Evolutionary conservation across 805 yeast species (phyloP).

Genomic region (Sungouiozyma intestinalis): DNA sequence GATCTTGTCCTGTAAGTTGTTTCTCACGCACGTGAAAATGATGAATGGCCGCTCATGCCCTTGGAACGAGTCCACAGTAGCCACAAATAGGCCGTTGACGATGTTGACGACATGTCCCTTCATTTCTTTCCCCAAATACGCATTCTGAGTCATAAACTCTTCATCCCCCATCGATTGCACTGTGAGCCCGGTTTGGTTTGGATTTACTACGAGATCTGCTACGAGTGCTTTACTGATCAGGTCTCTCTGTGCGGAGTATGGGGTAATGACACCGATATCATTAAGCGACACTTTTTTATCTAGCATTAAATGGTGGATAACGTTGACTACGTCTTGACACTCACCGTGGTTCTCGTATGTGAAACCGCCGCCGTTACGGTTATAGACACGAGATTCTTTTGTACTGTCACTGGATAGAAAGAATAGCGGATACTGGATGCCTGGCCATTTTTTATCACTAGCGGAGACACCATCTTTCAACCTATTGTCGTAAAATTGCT

Average conservation of each 20-base stretch:
- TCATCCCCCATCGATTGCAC: constrained; percentile 51
- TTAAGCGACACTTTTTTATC: constrained; percentile 41
- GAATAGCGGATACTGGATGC: constrained; percentile 47
- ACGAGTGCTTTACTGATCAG: constrained; percentile 41
- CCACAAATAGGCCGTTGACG: constrained; percentile 37
- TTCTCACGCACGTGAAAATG: constrained; percentile 68
- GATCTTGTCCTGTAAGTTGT: constrained; percentile 40
- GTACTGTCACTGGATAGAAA: constrained; percentile 46
- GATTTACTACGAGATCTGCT: constrained; percentile 46
- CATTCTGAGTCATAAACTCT: constrained; percentile 35
- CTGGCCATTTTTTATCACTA: constrained; percentile 37
- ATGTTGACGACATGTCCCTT: constrained; percentile 20
- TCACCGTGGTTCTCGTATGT: constrained; percentile 52
- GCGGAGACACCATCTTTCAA: constrained; percentile 51
- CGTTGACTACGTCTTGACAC: constrained; percentile 36
- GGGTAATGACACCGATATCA: constrained; percentile 59
- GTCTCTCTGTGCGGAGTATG: constrained; percentile 70
- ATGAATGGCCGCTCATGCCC: constrained; percentile 83
- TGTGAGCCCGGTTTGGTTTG: constrained; percentile 34
- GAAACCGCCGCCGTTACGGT: constrained; percentile 38
- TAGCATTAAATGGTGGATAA: constrained; percentile 40
- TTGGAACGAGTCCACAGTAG: constrained; percentile 82
- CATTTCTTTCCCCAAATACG: constrained; percentile 2
- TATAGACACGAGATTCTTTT: constrained; percentile 40
- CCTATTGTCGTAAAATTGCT: constrained; percentile 38